Base-by-base conservation (phyloP, 805 yeast species). In the Teunomyces funiuensis region DNA sequence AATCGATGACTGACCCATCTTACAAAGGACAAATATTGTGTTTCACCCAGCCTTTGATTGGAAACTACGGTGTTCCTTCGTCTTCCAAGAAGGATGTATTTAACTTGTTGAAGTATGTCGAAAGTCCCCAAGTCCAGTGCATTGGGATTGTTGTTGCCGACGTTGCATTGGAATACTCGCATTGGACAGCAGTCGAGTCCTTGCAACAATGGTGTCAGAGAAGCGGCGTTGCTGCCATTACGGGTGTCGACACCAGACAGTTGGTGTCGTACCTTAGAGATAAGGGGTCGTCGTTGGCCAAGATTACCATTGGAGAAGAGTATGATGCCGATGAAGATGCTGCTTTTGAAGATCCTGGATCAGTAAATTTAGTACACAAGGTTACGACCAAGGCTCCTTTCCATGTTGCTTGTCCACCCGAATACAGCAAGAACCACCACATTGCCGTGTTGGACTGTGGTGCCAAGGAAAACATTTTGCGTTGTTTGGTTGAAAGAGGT, bases 111-210 rank as follows among this genome's bases (percentile, higher is more conserved):
- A 88, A 87, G 65, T 88, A 88, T 67, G 84, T 93, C 69, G 99
- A 93, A 71, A 80, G 90, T 43, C 93, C 97, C 4, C 79, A 77
- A 53, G 82, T 88, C 42, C 98, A 93, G 69, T 90, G 97, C 68
- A 83, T 86, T 46, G 99, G 98, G 54, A 88, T 93, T 45, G 96
- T 93, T 37, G 99, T 93, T 19, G 86, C 96, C 31, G 97, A 93
- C 60, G 96, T 80, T 41, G 98, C 99, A 16, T 78, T 90, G 76
- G 79, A 89, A 62, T 88, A 91, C 67, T 88, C 97, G n/a, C 99
- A 93, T 65, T 93, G 99, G 99, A 90, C 98, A 27, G 99, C 99
- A 3, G 96, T 93, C 25, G 98, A 93, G 71, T 84, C 95, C 14
- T 76, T 93, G 44, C 85, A 88, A 45, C 87, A 86, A 54, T 93